phyloP scores from a whole-genome alignment of 1,284 basidiomycete genomes.

The Psilocybe mexicana region DNA sequence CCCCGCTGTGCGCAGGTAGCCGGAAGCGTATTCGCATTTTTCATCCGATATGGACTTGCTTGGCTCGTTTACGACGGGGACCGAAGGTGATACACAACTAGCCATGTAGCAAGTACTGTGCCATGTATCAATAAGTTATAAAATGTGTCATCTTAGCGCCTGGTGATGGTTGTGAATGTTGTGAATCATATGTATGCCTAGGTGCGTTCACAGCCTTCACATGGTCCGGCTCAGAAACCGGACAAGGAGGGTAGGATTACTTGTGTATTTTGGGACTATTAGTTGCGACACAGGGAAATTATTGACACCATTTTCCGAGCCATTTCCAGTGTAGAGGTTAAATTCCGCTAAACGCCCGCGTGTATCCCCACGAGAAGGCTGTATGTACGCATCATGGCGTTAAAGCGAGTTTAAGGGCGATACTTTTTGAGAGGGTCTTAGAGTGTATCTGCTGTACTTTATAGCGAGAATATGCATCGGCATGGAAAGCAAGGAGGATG shows the following conservation, averaged over 20 bases:
- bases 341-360: constrained; percentile 27
- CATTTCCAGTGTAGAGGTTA: neutral
- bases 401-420: constrained; percentile 18
- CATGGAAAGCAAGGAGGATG: constrained; percentile 8
- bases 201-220: neutral
- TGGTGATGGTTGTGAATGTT: neutral
- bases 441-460: neutral
- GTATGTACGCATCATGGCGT: constrained; percentile 11
- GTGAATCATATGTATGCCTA: neutral
- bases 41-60: constrained; percentile 85
- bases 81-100: constrained; percentile 52
- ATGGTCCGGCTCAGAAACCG: neutral
- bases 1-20: constrained; percentile 45
- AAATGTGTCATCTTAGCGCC: too few relatives aligned
- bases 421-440: neutral
- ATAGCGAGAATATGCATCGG: neutral
- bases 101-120: neutral
- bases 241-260: neutral
- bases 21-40: constrained; percentile 79
- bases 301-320: neutral
- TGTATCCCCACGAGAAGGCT: constrained; percentile 10
- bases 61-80: constrained; percentile 89
- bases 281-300: neutral
- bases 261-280: neutral
- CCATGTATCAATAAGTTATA: neutral